These are phyloP conservation scores for Boletus insuetus DNA, from an alignment of 768 basidiomycete genomes.

Conservation along the genomic window DNA sequence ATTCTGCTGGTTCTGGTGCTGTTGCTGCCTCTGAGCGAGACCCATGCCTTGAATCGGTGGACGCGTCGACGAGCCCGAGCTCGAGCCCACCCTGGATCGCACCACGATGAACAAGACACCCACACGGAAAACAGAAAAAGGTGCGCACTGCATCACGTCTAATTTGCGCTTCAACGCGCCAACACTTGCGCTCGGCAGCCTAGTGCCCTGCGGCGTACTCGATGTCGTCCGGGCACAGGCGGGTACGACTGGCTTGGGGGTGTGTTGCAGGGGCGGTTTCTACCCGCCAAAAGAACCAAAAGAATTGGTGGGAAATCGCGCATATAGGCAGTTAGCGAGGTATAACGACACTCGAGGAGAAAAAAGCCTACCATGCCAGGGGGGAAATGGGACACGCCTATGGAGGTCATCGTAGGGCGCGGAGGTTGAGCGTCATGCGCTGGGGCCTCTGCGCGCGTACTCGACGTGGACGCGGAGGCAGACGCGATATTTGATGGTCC, in stretches of 20 bases:
- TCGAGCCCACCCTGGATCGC: no score
- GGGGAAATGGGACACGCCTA: conserved; percentile 51
- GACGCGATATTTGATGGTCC: neutral
- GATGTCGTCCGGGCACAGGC: conserved; percentile 9
- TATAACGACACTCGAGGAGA: neutral
- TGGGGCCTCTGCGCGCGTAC: neutral
- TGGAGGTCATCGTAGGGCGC: conserved; percentile 22
- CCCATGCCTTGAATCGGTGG: conserved; percentile 39
- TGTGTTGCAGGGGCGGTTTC: conserved; percentile 9
- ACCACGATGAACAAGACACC: no score
- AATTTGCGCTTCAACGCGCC: conserved; percentile 32
- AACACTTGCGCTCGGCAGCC: neutral
- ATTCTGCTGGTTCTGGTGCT: conserved; percentile 21
- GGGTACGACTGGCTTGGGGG: neutral
- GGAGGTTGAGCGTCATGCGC: neutral
- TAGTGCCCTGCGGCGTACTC: conserved; percentile 1
- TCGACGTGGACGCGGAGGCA: conserved; percentile 5
- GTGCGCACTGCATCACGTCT: conserved; percentile 33
- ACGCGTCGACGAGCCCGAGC: conserved; percentile 16
- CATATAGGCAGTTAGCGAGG: conserved; percentile 5
- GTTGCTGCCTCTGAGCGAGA: conserved; percentile 33
- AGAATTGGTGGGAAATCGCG: neutral
- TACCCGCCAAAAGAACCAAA: neutral
- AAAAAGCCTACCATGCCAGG: conserved; percentile 40
- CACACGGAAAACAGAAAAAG: neutral